Percentiles rank a stretch among this genome's conserved stretches.
phyloP scores from a whole-genome alignment of 164 flowering plant species.

The Berberis vulgaris region DNA sequence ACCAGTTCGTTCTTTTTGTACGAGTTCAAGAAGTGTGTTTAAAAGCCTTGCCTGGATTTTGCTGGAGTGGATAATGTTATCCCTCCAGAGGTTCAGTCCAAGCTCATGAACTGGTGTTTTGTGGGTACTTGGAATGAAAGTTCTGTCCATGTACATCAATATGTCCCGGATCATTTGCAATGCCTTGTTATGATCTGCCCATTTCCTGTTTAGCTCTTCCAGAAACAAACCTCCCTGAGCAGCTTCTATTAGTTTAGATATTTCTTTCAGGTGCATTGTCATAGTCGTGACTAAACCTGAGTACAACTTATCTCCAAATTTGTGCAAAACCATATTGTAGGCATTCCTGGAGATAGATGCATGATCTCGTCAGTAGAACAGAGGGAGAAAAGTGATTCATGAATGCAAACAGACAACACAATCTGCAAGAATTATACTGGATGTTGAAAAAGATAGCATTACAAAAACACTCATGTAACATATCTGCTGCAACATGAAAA shows the following conservation, averaged over 20 bases:
- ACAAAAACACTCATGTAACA: too few species aligned
- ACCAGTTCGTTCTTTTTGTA: conserved; percentile 60
- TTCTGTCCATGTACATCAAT: conserved; percentile 97
- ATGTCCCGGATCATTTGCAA: conserved; percentile 86
- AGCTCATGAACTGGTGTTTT: conserved; percentile 83
- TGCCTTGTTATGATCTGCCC: conserved; percentile 86
- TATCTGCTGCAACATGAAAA: too few species aligned
- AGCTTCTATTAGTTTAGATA: conserved; percentile 64
- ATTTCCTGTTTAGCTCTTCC: conserved; percentile 80
- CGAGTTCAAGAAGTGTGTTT: conserved; percentile 63
- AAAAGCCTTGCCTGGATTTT: conserved; percentile 63
- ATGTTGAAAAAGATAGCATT: too few species aligned
- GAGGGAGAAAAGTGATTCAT: not conserved
- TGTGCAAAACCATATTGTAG: conserved; percentile 93
- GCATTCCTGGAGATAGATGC: conserved; percentile 58
- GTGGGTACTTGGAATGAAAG: conserved; percentile 63
- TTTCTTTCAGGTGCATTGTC: conserved; percentile 69
- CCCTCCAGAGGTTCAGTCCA: conserved; percentile 87
- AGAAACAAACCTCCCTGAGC: conserved; percentile 76
- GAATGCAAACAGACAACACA: too few species aligned
- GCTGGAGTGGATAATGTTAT: conserved; percentile 52
- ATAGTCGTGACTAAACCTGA: conserved; percentile 75
- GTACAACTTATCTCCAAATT: conserved; percentile 86
- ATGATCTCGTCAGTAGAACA: conserved; percentile 9
- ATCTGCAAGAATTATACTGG: too few species aligned